Evolutionary conservation across 495 filamentous ascomycete genomes (phyloP), one percentile per base, ranked within the genome.

Genomic region (Daldinia grandis): DNA sequence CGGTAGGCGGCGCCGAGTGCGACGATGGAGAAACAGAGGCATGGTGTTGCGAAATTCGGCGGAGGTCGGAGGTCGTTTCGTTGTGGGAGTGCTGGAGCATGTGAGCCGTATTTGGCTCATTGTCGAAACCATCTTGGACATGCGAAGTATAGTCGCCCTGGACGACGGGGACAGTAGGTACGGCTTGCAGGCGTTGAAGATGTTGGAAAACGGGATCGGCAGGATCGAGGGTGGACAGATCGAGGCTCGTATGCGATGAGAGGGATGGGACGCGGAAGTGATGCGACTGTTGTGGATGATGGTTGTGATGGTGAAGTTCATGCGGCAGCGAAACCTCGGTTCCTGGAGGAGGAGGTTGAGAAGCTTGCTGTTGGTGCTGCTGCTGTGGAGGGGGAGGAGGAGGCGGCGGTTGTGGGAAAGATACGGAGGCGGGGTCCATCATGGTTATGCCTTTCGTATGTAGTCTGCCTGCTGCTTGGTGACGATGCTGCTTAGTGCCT

Each of bases 221-320:
- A 44, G 76, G 58, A 47, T 78, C 77, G 62, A 81, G 75, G 33
- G 63, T 67, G 53, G 78, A 67, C 19, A 82, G 72, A 40, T 79
- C 79, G 71, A 84, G 73, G 54, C 69, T 76, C 44, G 72, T 53
- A 55, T 83, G 82, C n/a, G 82, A 76, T 28, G 78, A 66, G 6
- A 84, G 70, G 21, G 73, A 58, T 19, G 68, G 24, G 54, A 70
- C 67, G 38, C 73, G 75, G 44, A 74, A 76, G 35, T 70, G 64
- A 25, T 76, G 70, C 35, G 75, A 12, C 27, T 73, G 68, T 37
- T 64, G 64, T 3, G 73, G 42, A 10, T 66, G 70, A 50, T 73
- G 74, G 17, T 37, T 49, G 40, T 74, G 73, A 51, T 68, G 73
- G 14, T 61, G 70, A 55, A 60, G 63, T 9, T 72, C 73, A 49